Conservation (phyloP, 2,329 filamentous ascomycete genomes). For the Venturia asperata region DNA sequence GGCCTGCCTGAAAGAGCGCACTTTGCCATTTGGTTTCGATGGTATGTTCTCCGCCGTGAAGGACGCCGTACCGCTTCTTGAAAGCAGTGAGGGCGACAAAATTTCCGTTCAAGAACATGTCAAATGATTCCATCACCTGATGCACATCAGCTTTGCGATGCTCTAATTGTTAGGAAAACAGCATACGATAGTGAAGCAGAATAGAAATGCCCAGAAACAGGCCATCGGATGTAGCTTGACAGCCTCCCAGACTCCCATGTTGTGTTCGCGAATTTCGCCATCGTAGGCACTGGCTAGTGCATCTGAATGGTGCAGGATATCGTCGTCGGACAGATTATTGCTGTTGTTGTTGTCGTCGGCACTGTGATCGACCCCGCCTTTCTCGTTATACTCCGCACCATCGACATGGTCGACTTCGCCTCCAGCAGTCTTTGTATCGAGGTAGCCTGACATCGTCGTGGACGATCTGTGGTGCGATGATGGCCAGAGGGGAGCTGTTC, state of each 20-base stretch:
- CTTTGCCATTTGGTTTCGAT: slow-evolving; percentile 43
- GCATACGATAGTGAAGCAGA: slow-evolving; percentile 51
- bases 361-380: neutral
- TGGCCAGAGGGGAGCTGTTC: neutral
- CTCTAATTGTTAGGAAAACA: slow-evolving; percentile 1
- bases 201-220: slow-evolving; percentile 72
- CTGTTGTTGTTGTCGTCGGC: neutral
- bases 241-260: slow-evolving; percentile 59
- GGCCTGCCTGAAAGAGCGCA: slow-evolving; percentile 41
- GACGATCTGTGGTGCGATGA: neutral
- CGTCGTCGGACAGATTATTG: neutral
- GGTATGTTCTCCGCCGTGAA: slow-evolving; percentile 35
- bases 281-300: slow-evolving; percentile 50
- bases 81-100: slow-evolving; percentile 54
- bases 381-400: neutral
- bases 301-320: slow-evolving; percentile 25
- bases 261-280: slow-evolving; percentile 47
- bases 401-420: neutral
- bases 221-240: slow-evolving; percentile 81
- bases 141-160: slow-evolving; percentile 23
- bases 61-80: slow-evolving; percentile 40
- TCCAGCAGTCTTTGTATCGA: neutral
- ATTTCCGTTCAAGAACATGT: slow-evolving; percentile 73
- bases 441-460: neutral
- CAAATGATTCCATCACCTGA: slow-evolving; percentile 64